Percentiles rank a stretch among this genome's conserved stretches.
Conservation (phyloP, 148 eudicot species). For the Rhododendron vialii region DNA sequence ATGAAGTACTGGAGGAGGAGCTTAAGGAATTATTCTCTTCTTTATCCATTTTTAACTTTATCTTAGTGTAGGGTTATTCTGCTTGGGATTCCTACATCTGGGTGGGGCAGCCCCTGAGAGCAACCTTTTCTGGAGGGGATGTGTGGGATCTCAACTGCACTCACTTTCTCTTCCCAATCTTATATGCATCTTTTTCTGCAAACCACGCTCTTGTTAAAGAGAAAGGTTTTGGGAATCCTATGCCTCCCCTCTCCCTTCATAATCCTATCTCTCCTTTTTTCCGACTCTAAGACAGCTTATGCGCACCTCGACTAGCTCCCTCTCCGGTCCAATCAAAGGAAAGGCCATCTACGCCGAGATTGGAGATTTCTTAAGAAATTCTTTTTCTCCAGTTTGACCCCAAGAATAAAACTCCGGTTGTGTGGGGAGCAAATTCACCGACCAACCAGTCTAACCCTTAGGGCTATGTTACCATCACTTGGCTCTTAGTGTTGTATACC, state of each 20-base stretch:
- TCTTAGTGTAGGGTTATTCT: slow-evolving; percentile 7
- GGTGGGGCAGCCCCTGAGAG: slow-evolving; percentile 17
- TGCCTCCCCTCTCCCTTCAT: slow-evolving; percentile 6
- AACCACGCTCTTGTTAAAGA: slow-evolving; percentile 22
- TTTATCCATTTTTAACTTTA: slow-evolving; percentile 2
- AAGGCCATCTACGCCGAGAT: not conserved
- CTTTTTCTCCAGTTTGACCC: too few species aligned
- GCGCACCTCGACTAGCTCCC: not conserved
- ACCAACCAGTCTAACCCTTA: too few species aligned
- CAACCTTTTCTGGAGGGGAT: slow-evolving; percentile 10
- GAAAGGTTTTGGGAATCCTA: slow-evolving; percentile 24
- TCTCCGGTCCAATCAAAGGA: not conserved
- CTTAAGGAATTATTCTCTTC: slow-evolving; percentile 7
- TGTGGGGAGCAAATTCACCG: not conserved
- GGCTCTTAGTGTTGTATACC: not conserved
- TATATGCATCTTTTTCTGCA: slow-evolving; percentile 19
- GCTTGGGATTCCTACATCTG: slow-evolving; percentile 34
- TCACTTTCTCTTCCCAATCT: slow-evolving; percentile 8
- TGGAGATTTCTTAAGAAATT: too few species aligned
- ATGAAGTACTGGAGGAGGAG: slow-evolving; percentile 2
- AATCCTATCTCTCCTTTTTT: too few species aligned
- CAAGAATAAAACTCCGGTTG: too few species aligned
- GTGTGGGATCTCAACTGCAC: slow-evolving; percentile 18
- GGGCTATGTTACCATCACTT: not conserved
- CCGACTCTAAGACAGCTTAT: not conserved